Evolutionary conservation across 176 grass and related monocot genomes (phyloP).

Genomic region (Rhynchospora tenuis): DNA sequence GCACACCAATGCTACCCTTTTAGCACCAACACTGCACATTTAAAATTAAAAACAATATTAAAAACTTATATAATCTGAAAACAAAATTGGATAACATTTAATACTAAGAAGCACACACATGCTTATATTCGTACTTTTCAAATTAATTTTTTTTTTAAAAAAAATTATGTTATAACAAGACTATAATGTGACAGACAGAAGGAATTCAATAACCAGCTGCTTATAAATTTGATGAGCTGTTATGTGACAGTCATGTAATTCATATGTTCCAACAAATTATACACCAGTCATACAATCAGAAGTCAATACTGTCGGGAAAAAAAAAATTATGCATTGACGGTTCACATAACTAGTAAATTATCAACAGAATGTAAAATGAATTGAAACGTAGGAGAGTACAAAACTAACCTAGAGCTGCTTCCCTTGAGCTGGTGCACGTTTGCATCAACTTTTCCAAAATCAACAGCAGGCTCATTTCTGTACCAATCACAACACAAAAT

Average conservation of each 20-base stretch:
- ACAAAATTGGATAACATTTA: not conserved
- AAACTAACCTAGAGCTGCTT: constrained; percentile 70
- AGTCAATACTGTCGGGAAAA: not conserved
- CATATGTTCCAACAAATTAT: not conserved
- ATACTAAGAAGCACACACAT: not conserved
- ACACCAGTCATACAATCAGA: not conserved
- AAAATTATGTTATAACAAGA: not conserved
- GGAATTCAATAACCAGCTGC: not conserved
- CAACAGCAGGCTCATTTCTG: constrained; percentile 56
- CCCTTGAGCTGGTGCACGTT: constrained; percentile 82
- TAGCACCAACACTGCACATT: constrained; percentile 70
- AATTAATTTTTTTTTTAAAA: not conserved
- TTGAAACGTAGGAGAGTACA: not conserved
- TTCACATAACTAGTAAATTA: not conserved
- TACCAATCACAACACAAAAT: not conserved
- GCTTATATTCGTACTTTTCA: not conserved
- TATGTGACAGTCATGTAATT: no score
- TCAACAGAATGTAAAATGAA: not conserved
- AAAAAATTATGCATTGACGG: not conserved
- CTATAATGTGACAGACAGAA: not conserved
- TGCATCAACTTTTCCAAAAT: constrained; percentile 65
- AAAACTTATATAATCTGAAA: not conserved
- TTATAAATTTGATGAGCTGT: no score
- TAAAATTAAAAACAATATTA: constrained; percentile 4
- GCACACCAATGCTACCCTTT: constrained; percentile 56